phyloP scores from a whole-genome alignment of 106 monocot genomes.

The Xerophyta viscosa region DNA sequence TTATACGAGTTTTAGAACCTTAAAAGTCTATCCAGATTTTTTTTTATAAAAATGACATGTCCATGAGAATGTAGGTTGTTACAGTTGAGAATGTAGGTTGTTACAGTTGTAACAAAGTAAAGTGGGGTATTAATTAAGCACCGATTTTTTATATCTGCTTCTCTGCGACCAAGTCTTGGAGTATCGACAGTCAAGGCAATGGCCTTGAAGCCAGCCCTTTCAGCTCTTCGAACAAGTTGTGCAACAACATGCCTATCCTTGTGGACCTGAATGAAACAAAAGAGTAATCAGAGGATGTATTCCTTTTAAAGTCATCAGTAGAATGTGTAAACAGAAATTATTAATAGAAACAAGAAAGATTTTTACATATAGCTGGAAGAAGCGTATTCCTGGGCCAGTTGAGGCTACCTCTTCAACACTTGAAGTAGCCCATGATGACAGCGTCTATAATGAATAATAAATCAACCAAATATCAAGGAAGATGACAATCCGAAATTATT shows the following conservation, averaged over 20 bases:
- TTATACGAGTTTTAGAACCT: too few relatives aligned
- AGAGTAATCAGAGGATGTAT: too few relatives aligned
- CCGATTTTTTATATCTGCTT: slow-evolving; percentile 61
- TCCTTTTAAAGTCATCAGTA: too few relatives aligned
- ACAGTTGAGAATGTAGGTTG: too few relatives aligned
- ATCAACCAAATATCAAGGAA: background rate
- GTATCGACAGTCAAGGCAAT: slow-evolving; percentile 54
- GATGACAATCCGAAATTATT: background rate
- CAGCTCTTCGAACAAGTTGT: slow-evolving; percentile 57
- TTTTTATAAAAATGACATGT: too few relatives aligned
- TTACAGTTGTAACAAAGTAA: too few relatives aligned
- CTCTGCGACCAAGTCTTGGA: slow-evolving; percentile 52
- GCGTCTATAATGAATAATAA: slow-evolving; percentile 20
- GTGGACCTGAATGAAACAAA: slow-evolving; percentile 28
- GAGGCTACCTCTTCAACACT: slow-evolving; percentile 91
- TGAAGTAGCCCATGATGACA: slow-evolving; percentile 77
- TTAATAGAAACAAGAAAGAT: background rate
- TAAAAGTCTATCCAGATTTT: too few relatives aligned
- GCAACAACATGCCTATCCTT: slow-evolving; percentile 53
- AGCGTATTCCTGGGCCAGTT: slow-evolving; percentile 78
- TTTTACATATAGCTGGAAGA: slow-evolving; percentile 92
- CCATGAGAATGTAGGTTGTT: too few relatives aligned
- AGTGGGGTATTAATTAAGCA: too few relatives aligned
- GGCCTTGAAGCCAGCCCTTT: slow-evolving; percentile 51
- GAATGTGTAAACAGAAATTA: too few relatives aligned